These are phyloP conservation scores for Ascoidea rubescens DNA, from an alignment of 805 yeast genomes.

Conservation along the genomic window DNA sequence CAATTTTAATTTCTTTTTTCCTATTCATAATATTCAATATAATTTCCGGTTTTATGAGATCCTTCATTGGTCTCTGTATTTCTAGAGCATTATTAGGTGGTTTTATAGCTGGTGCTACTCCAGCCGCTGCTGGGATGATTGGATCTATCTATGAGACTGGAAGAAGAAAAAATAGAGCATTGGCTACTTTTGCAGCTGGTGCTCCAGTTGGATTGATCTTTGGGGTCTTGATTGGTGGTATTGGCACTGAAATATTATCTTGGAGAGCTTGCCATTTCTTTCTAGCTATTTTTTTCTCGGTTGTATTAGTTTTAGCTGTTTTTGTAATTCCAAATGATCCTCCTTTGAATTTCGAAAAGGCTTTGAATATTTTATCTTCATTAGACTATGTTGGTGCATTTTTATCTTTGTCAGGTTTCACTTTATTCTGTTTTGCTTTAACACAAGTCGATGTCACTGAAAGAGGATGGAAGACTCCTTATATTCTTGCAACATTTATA, in stretches of 20 bases:
- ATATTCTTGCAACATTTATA: slow-evolving; percentile 28
- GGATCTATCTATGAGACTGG: slow-evolving; percentile 27
- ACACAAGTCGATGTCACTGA: slow-evolving; percentile 27
- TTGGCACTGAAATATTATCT: slow-evolving; percentile 22
- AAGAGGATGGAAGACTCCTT: slow-evolving; percentile 31
- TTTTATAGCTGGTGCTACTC: slow-evolving; percentile 27
- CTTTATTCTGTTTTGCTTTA: slow-evolving; percentile 28
- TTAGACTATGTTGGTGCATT: slow-evolving; percentile 31
- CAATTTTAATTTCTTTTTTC: slow-evolving; percentile 21
- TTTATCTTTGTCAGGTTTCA: slow-evolving; percentile 25
- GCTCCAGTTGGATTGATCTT: slow-evolving; percentile 33
- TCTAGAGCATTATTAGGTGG: slow-evolving; percentile 31
- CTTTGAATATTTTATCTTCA: slow-evolving; percentile 13
- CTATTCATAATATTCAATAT: slow-evolving; percentile 20
- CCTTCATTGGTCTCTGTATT: slow-evolving; percentile 23
- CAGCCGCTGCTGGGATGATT: slow-evolving; percentile 33
- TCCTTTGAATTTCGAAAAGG: not conserved
- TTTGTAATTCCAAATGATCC: slow-evolving; percentile 24
- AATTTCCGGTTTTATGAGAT: slow-evolving; percentile 23
- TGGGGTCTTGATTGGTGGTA: slow-evolving; percentile 31
- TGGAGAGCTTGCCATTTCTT: slow-evolving; percentile 31
- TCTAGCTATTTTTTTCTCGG: slow-evolving; percentile 23
- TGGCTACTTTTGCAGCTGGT: slow-evolving; percentile 30
- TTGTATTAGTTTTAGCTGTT: slow-evolving; percentile 15
- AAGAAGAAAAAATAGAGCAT: slow-evolving; percentile 24